Percentiles rank a stretch among this genome's conserved stretches.
Evolutionary conservation across 2,329 filamentous ascomycete species (phyloP).

Genomic region (Venturia pyrina): DNA sequence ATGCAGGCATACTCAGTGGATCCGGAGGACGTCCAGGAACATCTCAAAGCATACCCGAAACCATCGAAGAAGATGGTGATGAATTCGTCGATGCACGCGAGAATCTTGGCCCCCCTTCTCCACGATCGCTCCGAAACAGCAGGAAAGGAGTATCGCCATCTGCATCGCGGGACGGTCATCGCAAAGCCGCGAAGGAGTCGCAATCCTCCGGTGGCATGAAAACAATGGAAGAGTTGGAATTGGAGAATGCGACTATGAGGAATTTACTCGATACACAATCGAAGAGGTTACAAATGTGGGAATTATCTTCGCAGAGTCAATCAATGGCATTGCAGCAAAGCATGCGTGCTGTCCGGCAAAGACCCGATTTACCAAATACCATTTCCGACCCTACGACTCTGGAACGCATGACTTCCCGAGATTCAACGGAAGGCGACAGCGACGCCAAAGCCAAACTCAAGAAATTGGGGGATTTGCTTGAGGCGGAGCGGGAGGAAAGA

Average conservation of each 20-base stretch:
- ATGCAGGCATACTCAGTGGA: conserved; percentile 69
- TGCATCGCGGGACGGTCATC: conserved; percentile 17
- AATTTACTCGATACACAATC: conserved; percentile 77
- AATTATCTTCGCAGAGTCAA: conserved; percentile 81
- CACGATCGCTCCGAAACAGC: conserved; percentile 30
- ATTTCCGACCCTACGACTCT: conserved; percentile 5
- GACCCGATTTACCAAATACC: conserved; percentile 4
- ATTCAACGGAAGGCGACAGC: not conserved
- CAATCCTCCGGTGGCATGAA: conserved; percentile 41
- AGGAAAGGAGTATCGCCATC: conserved; percentile 24
- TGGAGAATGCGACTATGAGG: conserved; percentile 81
- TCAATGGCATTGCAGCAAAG: conserved; percentile 62
- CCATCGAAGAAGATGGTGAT: conserved; percentile 43
- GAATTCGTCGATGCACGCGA: conserved; percentile 86
- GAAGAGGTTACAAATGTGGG: conserved; percentile 83
- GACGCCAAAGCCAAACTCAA: conserved; percentile 13
- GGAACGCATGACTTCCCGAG: not conserved
- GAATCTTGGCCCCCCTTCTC: conserved; percentile 41
- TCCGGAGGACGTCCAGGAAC: conserved; percentile 30
- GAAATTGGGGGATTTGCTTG: conserved; percentile 42
- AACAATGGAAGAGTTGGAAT: conserved; percentile 74
- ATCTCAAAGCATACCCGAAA: conserved; percentile 21
- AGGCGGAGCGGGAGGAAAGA: conserved; percentile 47
- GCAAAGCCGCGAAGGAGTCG: conserved; percentile 12
- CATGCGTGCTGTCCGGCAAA: conserved; percentile 13